Base-by-base conservation (phyloP, 1,139 yeast species). In the Yamadazyma epiphylla region DNA sequence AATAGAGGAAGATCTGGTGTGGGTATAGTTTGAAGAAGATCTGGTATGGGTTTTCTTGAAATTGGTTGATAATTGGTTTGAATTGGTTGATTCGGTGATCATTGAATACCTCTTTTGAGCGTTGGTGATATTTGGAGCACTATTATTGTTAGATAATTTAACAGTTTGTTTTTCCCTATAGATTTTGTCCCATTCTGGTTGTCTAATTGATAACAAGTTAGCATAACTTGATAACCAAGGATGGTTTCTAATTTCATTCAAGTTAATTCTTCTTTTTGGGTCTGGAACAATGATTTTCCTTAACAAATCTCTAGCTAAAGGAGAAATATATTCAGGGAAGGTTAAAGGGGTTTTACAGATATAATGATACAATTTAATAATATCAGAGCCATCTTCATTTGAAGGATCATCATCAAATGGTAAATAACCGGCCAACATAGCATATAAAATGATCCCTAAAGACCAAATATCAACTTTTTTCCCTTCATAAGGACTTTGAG, bases 361-460 rank as follows among this genome's bases (percentile, higher is more conserved):
- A 60, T 91, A 91, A 51, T 83, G 88, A 61, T 91, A 94, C 37
- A 91, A 68, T 54, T 83, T 80, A 17, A 91, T 87, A 49, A 91
- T 91, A 58, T 91, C 95, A 35, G 89, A 84, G 32, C 97, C 96
- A 51, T 91, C 96, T 24, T 96, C 97, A 53, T 94, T 91, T 32
- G 83, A 82, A 19, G 96, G 94, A 55, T 91, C 99, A 57, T 91
- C 98, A 53, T 91, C 99, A 67, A 88, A 91, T 2, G 99, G 99
- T 41, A 91, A 70, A 54, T 91, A 94, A 1, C 99, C 99, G 0
- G 98, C 88, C 29, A 94, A 69, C 96, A 94, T 91, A 10, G 98
- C 97, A 53, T 88, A 91, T 28, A 91, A 64, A 35, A 91, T 91
- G 24, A 94, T 91, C 34, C 98, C 98, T 46, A 95, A 77, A 1